Base-by-base conservation (phyloP, 139 green algal genomes). In the Chlamydomonas sp. region DNA sequence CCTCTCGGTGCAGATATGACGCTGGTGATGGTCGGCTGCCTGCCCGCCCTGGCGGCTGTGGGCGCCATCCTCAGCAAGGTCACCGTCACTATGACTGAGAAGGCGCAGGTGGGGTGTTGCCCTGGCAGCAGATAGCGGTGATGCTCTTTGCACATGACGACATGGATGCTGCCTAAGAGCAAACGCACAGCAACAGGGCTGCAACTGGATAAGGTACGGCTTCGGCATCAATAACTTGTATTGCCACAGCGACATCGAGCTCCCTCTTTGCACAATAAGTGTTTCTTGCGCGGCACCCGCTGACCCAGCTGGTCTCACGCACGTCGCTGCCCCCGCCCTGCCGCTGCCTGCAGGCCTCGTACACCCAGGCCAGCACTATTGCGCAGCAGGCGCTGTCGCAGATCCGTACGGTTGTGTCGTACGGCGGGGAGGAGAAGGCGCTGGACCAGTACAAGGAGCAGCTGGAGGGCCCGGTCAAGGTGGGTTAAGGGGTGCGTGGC, bases 331-430 rank as follows among this genome's bases (percentile, higher is more conserved):
- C 64, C 9, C 64, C 64, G 9, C 64, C 1, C 12, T 16, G 8
- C 64, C 64, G 31, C 64, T 12, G 8, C 9, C 64, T 12, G 8
- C 12, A 69, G 15, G 16, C 18, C 10, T 76, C 15, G 3, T 49
- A 18, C 78, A 1, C 20, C 8, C 89, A 94, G 67, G 95, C 96
- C 31, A 95, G 94, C 83, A 77, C 85, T 3, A 92, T 98, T 20
- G 95, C 92, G n/a, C 88, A 95, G 88, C 94, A 97, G 91, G 82
- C 64, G 49, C 85, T 94, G 49, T 76, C 89, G 71, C 95, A 95
- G 90, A 93, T 98, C 49, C 91, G 96, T 64, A 98, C 96, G 0
- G 95, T 98, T 7, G 88, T 91, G 49, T 92, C 94, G 0, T 97
- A 97, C 90, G 94, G 94, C 68, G 63, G 84, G 12, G 91, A 96